Conservation (phyloP, 2,329 filamentous ascomycete species). For the Fusarium succisae region DNA sequence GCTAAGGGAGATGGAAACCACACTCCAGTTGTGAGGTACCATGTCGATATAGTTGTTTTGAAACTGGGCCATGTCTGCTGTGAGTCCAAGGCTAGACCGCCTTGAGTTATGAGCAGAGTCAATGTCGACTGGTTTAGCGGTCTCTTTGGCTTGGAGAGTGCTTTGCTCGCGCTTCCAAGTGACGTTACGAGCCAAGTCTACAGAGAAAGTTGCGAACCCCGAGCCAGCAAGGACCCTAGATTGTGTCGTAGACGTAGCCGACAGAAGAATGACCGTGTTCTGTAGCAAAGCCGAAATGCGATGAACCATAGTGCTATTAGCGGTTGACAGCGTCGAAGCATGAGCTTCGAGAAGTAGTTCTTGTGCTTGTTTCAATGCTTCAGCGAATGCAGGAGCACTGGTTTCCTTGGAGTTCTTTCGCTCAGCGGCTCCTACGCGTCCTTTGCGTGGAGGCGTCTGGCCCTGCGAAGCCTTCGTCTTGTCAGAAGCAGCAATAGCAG, state of each 20-base stretch:
- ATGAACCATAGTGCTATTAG: slow-evolving; percentile 69
- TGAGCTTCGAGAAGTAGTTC: slow-evolving; percentile 73
- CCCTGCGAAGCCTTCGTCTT: slow-evolving; percentile 48
- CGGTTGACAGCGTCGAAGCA: slow-evolving; percentile 60
- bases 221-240: slow-evolving; percentile 59
- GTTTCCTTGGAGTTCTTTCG: slow-evolving; percentile 46
- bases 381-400: slow-evolving; percentile 58
- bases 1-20: slow-evolving; percentile 85
- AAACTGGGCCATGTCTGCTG: slow-evolving; percentile 69
- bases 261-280: slow-evolving; percentile 71
- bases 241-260: slow-evolving; percentile 64
- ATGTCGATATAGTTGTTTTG: slow-evolving; percentile 86
- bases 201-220: slow-evolving; percentile 68
- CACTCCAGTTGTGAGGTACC: slow-evolving; percentile 83
- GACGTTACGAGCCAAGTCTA: slow-evolving; percentile 76
- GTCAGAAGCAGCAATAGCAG: slow-evolving; percentile 67
- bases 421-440: slow-evolving; percentile 35
- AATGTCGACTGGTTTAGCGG: background rate
- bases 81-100: slow-evolving; percentile 57
- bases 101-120: slow-evolving; percentile 36
- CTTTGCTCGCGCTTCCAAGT: slow-evolving; percentile 73
- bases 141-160: slow-evolving; percentile 56
- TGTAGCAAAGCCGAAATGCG: slow-evolving; percentile 71
- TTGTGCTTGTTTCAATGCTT: slow-evolving; percentile 71
- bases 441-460: slow-evolving; percentile 50